Base-by-base conservation (phyloP, 1,284 basidiomycete genomes). In the Marasmius sp. region DNA sequence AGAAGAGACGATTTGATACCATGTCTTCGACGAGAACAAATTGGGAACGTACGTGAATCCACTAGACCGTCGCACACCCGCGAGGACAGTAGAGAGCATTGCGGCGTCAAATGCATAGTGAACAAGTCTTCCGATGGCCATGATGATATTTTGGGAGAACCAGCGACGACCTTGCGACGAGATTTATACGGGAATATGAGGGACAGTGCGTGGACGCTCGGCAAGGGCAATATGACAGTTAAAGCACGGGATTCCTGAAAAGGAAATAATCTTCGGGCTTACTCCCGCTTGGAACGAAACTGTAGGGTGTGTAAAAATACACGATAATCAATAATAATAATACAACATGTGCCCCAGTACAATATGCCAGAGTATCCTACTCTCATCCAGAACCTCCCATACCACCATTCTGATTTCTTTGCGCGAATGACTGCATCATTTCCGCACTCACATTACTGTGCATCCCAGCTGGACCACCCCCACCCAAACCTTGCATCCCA, bases 31-130 rank as follows among this genome's bases (percentile, higher is more conserved):
- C n/a, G 49, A 9, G 20, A 36, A 58, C 53, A 34, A 58, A 66
- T 37, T 54, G 57, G 61, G 57, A 60, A 89, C 93, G 76, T 74
- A 97, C 95, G 85, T 79, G 77, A 94, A 94, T 39, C 95, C 95
- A 62, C 91, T 95, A 36, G 94, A 91, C 66, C 93, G 88, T 76
- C 91, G 92, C 67, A 99, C 89, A 39, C 97, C 97, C 39, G 96
- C 96, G 22, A 97, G 77, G 10, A 98, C 84, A 10, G 96, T 94
- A 16, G 94, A 95, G 58, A 98, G 67, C 50, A 98, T 82, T 59
- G 94, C 84, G 27, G 91, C 93, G 72, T 98, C 97, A 59, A 92
- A 77, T 48, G 89, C 85, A 71, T 93, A 95, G 77, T 98, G 96
- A 47, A 90, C 74, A 27, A 98, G 76, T 75, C 88, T 85, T 69